Percentiles rank a stretch among this genome's conserved stretches.
phyloP scores from a whole-genome alignment of 2,329 filamentous ascomycete genomes.

The Colletotrichum zoysiae region DNA sequence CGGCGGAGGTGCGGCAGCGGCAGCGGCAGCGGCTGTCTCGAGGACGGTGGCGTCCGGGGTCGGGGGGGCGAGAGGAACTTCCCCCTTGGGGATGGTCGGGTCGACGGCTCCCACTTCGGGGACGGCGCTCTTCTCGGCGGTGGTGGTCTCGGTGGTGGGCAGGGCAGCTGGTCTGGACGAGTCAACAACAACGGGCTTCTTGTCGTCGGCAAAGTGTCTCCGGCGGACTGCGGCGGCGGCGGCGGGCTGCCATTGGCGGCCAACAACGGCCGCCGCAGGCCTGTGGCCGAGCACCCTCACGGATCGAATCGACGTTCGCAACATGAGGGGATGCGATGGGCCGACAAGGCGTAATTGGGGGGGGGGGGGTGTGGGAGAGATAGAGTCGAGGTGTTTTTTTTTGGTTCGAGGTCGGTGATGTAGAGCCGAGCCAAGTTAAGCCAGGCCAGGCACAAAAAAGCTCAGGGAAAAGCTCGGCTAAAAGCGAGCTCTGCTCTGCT shows the following conservation, averaged over 20 bases:
- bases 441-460: slow-evolving; percentile 52
- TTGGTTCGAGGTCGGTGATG: slow-evolving; percentile 46
- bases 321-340: slow-evolving; percentile 70
- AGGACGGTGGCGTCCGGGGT: slow-evolving; percentile 40
- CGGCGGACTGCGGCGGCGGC: slow-evolving; percentile 37
- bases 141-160: slow-evolving; percentile 66
- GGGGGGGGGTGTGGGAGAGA: slow-evolving; percentile 14
- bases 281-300: slow-evolving; percentile 69
- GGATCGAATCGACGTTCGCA: slow-evolving; percentile 77
- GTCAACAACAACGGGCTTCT: slow-evolving; percentile 60
- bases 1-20: slow-evolving; percentile 53
- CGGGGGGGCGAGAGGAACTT: slow-evolving; percentile 57
- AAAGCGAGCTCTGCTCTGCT: slow-evolving; percentile 43
- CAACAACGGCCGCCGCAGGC: slow-evolving; percentile 64
- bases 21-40: slow-evolving; percentile 47
- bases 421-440: neutral
- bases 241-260: slow-evolving; percentile 68
- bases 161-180: slow-evolving; percentile 64
- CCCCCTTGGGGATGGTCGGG: slow-evolving; percentile 53
- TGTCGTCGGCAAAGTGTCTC: slow-evolving; percentile 70
- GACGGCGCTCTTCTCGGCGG: slow-evolving; percentile 59
- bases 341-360: slow-evolving; percentile 52
- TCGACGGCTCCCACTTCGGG: slow-evolving; percentile 56
- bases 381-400: slow-evolving; percentile 45
- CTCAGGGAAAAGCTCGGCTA: slow-evolving; percentile 61